Base-by-base conservation (phyloP, 495 filamentous ascomycete species). In the Penicillium samsonianum region DNA sequence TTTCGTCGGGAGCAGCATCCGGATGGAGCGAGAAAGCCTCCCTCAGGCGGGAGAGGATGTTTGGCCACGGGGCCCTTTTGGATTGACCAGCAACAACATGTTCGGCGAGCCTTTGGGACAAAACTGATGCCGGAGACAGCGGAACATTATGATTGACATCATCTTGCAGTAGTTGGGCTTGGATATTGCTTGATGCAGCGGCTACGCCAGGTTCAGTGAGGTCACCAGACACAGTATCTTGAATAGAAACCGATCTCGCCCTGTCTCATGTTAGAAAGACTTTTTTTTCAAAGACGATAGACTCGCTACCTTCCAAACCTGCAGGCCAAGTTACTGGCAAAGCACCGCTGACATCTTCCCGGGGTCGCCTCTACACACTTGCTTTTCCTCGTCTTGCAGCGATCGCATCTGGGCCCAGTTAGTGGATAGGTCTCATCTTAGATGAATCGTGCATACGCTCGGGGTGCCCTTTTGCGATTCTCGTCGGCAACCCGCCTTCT, bases 381-480 rank as follows among this genome's bases (percentile, higher is more conserved):
- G 41, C 64, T 66, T 41, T 66, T 66, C 26, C 64, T 53, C 2
- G 56, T 23, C 40, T 63, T 63, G 40, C 64, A 66, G 23, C 50
- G 64, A 19, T 50, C 41, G 33, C 64, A 66, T 12, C 64, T 66
- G 20, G 19, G 12, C 42, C 14, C 20, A 31, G 50, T 58, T 38
- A 60, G 33, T 46, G 14, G 25, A 40, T 17, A 25, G 14, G 23
- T 3, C 20, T 41, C 19, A 5, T 16, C 5, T 30, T 12, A 14
- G 20, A 51, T 17, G 14, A 9, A 35, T 5, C 10, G 10, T 38
- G 25, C 57, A 30, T 66, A 66, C 64, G 64, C 64, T 33, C 53
- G 52, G 9, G 56, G 20, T n/a, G 64, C 52, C 53, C 64, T 56
- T 46, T 64, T 66, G 31, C 64, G 64, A 53, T 66, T 55, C 49